Evolutionary conservation across 2,329 filamentous ascomycete genomes (phyloP), one percentile per base, ranked within the genome.

Genomic region (Allantophomopsis cytisporea): DNA sequence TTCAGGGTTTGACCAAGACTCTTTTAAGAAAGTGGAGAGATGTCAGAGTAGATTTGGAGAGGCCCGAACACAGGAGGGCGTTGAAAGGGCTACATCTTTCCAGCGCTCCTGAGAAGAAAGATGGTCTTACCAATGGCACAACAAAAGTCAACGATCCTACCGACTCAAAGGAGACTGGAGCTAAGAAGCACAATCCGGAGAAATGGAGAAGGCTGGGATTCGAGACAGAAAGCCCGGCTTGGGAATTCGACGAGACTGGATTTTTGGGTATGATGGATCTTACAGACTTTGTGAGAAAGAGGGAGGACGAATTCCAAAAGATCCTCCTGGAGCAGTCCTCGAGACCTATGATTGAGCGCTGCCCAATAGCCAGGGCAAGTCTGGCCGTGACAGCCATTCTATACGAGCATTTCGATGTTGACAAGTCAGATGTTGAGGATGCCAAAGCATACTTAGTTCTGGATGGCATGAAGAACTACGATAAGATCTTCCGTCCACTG

Each of bases 181-280:
- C 72, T 54, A 73, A 74, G 52, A 75, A 73, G 51, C 85, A 93
- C 50, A 84, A 86, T 51, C 83, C 87, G 0, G 81, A 93, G 53
- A 95, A 95, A 57, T 98, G 91, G 91, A 73, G 87, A 50, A 72
- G 88, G 39, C 60, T 98, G 33, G 91, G 91, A 2, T 98, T 98
- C 52, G 83, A 91, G 58, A 81, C 83, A 0, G 91, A 98, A 59
- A 88, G 75, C 48, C 91, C 91, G 3, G 80, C 80, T 1, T 71
- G 72, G 50, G 91, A 98, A 50, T 96, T 98, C 54, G 79, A 86
- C 15, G 67, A 75, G 31, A 82, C 83, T 20, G 91, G 91, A 0
- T 96, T 88, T 56, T 61, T 98, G 39, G 91, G 91, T 20, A 85
- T 98, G 75, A 96, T 98, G 88, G 91, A 98, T 57, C 61, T 98